These are phyloP conservation scores for Phialophora tarda DNA, from an alignment of 2,329 filamentous ascomycete genomes.

Conservation along the genomic window DNA sequence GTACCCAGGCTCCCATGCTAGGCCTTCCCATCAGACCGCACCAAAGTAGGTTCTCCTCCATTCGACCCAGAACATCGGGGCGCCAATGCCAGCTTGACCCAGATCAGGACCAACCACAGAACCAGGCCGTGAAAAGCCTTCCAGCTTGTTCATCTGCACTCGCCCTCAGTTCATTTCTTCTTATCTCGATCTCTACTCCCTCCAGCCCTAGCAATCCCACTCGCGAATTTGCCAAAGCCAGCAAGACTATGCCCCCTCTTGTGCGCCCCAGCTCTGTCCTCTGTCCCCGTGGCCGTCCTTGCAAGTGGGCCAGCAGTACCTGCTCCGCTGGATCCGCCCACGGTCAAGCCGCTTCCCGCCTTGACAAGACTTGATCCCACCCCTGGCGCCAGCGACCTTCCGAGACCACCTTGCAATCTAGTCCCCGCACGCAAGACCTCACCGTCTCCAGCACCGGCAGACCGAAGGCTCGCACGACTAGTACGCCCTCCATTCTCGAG, in stretches of 20 bases:
- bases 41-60: neutral
- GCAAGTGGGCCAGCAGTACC: conserved; percentile 9
- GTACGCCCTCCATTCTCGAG: conserved; percentile 21
- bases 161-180: conserved; percentile 26
- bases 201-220: conserved; percentile 71
- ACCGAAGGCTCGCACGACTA: conserved; percentile 31
- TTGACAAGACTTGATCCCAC: conserved; percentile 15
- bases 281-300: conserved; percentile 9
- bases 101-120: neutral
- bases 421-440: conserved; percentile 9
- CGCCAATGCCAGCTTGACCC: neutral
- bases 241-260: conserved; percentile 38
- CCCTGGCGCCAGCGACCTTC: conserved; percentile 23
- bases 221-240: conserved; percentile 44
- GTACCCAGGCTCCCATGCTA: neutral
- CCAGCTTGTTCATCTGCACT: neutral
- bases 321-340: conserved; percentile 12
- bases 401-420: neutral
- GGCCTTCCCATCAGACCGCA: neutral
- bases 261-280: conserved; percentile 24
- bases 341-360: conserved; percentile 23
- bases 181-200: conserved; percentile 35
- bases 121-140: neutral
- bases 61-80: neutral
- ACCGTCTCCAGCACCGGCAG: conserved; percentile 17